Base-by-base conservation (phyloP, 208 protist genomes). In the Leishmania turanica region DNA sequence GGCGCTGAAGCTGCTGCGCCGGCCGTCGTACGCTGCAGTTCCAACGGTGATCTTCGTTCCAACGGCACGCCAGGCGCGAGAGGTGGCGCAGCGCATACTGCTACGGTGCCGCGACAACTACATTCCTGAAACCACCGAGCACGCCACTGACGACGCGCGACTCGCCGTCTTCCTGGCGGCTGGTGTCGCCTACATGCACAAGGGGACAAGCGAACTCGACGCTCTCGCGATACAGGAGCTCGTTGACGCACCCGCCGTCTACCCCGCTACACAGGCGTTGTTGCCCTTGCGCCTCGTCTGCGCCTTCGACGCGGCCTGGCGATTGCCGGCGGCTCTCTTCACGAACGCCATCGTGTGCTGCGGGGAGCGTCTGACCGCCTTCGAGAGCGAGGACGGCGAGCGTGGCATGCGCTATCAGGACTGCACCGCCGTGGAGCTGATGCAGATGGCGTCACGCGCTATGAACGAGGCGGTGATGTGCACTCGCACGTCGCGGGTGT, bases 101-200 rank as follows among this genome's bases (percentile, higher is more conserved):
- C 84, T 95, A 71, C 90, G 89, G 21, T 95, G 92, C 84, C 91
- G 94, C 53, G 88, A 90, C 80, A 91, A 89, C 86, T 89, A 89
- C 89, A 82, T 95, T n/a, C 85, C 90, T 13, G 87, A 85, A 45
- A 27, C 84, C 0, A 71, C 79, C 4, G 70, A 54, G 71, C 68
- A 84, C 71, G 79, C 65, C 62, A 81, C 79, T 73, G 73, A 88
- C 65, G 91, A 97, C 69, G 75, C 84, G 3, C 80, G 81, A 3
- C 88, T 96, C 6, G 89, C 84, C 2, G 77, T 96, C 9, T 86
- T 91, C 47, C 86, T 97, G 15, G 83, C 88, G n/a, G 85, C 88
- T 31, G 95, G 93, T 40, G 89, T 98, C 8, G 95, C 84, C 51
- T 96, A 94, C 83, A 75, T 98, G 77, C 90, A 96, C 84, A 86